Conservation (phyloP, 805 yeast genomes). For the Torulaspora quercuum region DNA sequence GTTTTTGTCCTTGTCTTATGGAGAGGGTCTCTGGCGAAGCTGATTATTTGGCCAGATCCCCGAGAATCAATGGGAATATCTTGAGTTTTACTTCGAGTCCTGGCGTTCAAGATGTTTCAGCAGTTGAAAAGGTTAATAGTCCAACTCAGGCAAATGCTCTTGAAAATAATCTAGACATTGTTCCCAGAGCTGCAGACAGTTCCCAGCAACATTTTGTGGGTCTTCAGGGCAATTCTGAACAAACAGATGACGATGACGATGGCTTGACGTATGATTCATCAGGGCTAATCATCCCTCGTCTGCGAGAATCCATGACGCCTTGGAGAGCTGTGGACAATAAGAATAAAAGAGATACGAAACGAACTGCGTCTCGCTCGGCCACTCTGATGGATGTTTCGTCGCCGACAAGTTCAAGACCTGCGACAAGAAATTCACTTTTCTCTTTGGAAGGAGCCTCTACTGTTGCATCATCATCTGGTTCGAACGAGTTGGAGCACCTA, state of each 20-base stretch:
- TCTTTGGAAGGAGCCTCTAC: conserved; percentile 17
- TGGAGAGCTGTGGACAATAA: conserved; percentile 35
- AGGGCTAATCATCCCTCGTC: conserved; percentile 32
- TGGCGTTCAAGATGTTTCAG: neutral
- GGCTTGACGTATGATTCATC: conserved; percentile 16
- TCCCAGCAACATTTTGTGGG: conserved; percentile 2
- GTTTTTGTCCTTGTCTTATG: conserved; percentile 2
- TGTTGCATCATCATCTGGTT: conserved; percentile 16
- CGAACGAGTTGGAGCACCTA: conserved; percentile 38
- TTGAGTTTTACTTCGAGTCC: conserved; percentile 10
- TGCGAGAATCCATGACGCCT: conserved; percentile 38
- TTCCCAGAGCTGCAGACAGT: neutral
- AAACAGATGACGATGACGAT: conserved; percentile 5
- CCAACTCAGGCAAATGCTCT: neutral
- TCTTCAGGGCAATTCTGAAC: conserved; percentile 2
- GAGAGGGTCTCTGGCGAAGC: conserved; percentile 2
- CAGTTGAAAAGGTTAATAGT: conserved; percentile 1
- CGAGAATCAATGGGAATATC: conserved; percentile 4
- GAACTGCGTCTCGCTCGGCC: conserved; percentile 6
- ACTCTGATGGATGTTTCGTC: conserved; percentile 17
- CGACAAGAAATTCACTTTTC: conserved; percentile 22
- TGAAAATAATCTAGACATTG: neutral
- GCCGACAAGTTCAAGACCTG: conserved; percentile 21
- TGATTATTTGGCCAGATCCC: conserved; percentile 1
- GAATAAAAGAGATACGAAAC: conserved; percentile 4